Evolutionary conservation across 2,329 filamentous ascomycete genomes (phyloP), one percentile per base, ranked within the genome.

Genomic region (Zymoseptoria pseudotritici): DNA sequence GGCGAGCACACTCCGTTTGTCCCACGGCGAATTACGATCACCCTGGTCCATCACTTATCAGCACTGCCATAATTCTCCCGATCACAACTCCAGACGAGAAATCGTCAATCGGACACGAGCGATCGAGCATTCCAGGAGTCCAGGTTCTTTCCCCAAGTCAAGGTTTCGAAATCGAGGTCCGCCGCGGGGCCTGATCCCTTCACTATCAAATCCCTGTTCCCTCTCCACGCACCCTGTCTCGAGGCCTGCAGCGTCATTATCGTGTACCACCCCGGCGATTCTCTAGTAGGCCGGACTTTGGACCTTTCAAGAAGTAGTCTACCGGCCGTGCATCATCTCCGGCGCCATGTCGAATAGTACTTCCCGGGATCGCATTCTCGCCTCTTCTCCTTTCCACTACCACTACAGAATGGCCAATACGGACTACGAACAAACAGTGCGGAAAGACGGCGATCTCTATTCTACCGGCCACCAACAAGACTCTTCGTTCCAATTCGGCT

Each of bases 201-300:
- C 54, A 58, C 17, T 46, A n/a, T 17, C 36, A 46, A 46, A 46
- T 46, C 36, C 36, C 36, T 46, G 36, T 55, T 49, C 22, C 56
- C 52, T 56, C 22, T 53, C 51, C 55, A 54, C 42, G 29, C 53
- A 56, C 58, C 50, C 57, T 55, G 50, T 61, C 62, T 61, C 57
- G 62, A 58, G 53, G 57, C 62, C 49, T 62, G 62, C 62, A 62
- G 54, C 64, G 58, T 66, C 64, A 64, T 64, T 64, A 50, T 62
- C 62, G 62, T 58, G 57, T 61, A 59, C 50, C 42, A 57, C 50
- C 55, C 54, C 58, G 58, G 56, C 55, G 19, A 26, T 10, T 21
- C 60, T 22, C 54, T 50, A 31, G 54, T 50, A 50, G 20, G 50
- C 51, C 51, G 53, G 58, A 50, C 55, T 62, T 52, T 59, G 49